Evolutionary conservation across 441 rosid genomes (phyloP).

Genomic region (Euphorbia celastroides): DNA sequence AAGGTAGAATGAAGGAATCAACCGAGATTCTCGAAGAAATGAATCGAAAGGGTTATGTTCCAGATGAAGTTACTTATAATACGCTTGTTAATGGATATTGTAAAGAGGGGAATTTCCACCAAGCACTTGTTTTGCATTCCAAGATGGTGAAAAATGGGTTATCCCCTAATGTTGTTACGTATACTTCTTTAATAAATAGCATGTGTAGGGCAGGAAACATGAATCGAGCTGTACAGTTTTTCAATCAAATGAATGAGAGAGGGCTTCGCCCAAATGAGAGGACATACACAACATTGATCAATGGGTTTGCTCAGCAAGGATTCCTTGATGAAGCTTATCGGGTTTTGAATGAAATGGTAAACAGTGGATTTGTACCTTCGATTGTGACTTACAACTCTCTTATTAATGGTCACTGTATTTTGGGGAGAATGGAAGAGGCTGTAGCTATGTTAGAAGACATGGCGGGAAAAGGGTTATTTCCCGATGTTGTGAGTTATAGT

Average conservation of each 20-base stretch:
- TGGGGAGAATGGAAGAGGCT: conserved; percentile 67
- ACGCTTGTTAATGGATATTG: conserved; percentile 79
- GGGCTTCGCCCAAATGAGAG: conserved; percentile 69
- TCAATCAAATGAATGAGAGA: conserved; percentile 75
- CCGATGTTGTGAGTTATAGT: conserved; percentile 80
- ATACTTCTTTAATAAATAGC: conserved; percentile 67
- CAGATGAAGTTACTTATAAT: conserved; percentile 75
- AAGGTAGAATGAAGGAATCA: conserved; percentile 72
- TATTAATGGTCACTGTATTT: conserved; percentile 62
- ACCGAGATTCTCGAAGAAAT: conserved; percentile 49
- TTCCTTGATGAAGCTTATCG: conserved; percentile 55
- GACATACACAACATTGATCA: conserved; percentile 75
- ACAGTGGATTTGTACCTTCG: conserved; percentile 60
- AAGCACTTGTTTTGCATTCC: conserved; percentile 67
- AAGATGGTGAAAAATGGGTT: conserved; percentile 73
- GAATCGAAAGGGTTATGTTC: conserved; percentile 45
- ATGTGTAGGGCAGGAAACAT: conserved; percentile 81
- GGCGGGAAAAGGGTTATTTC: conserved; percentile 49
- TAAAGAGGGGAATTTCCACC: conserved; percentile 68
- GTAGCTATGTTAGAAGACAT: conserved; percentile 40
- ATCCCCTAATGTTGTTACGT: conserved; percentile 73
- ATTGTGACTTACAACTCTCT: conserved; percentile 75
- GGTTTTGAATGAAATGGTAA: conserved; percentile 56
- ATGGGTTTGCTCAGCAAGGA: conserved; percentile 77
- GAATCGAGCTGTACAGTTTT: conserved; percentile 67